Conservation (phyloP, 2,329 filamentous ascomycete genomes). For the Zymoseptoria ardabiliae region DNA sequence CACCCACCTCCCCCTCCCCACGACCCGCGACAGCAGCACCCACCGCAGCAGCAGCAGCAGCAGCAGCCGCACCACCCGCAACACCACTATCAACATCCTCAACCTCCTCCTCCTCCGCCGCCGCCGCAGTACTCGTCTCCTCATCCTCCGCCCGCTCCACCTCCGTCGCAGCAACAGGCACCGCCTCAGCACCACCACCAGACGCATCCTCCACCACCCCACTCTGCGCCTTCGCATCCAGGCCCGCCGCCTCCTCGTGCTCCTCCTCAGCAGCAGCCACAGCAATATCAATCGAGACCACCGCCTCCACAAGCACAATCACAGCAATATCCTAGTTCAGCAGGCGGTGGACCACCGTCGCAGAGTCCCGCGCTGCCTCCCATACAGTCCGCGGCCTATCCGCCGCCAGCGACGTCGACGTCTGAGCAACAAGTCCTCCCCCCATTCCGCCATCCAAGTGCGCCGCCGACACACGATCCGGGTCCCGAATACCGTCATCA, state of each 20-base stretch:
- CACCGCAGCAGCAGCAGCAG: slow-evolving; percentile 6
- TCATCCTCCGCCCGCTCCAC: slow-evolving; percentile 7
- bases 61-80: slow-evolving; percentile 4
- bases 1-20: slow-evolving; percentile 9
- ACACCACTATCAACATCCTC: slow-evolving; percentile 11
- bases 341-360: slow-evolving; percentile 7
- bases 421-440: slow-evolving; percentile 22
- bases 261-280: slow-evolving; percentile 14
- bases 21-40: slow-evolving; percentile 6
- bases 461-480: slow-evolving; percentile 20
- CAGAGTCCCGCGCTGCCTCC: slow-evolving; percentile 20
- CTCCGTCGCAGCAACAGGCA: slow-evolving; percentile 6
- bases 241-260: slow-evolving; percentile 9
- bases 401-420: slow-evolving; percentile 17
- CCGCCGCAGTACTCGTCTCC: slow-evolving; percentile 7
- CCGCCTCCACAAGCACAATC: slow-evolving; percentile 13
- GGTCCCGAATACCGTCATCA: slow-evolving; percentile 15
- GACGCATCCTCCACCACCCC: slow-evolving; percentile 5
- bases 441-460: slow-evolving; percentile 21
- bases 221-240: not conserved
- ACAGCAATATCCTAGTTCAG: slow-evolving; percentile 13
- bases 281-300: slow-evolving; percentile 12
- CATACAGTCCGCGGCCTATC: slow-evolving; percentile 20
- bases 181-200: slow-evolving; percentile 5
- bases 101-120: slow-evolving; percentile 3